Base-by-base conservation (phyloP, 2,329 filamentous ascomycete species). In the Pseudocercospora macadamiae region DNA sequence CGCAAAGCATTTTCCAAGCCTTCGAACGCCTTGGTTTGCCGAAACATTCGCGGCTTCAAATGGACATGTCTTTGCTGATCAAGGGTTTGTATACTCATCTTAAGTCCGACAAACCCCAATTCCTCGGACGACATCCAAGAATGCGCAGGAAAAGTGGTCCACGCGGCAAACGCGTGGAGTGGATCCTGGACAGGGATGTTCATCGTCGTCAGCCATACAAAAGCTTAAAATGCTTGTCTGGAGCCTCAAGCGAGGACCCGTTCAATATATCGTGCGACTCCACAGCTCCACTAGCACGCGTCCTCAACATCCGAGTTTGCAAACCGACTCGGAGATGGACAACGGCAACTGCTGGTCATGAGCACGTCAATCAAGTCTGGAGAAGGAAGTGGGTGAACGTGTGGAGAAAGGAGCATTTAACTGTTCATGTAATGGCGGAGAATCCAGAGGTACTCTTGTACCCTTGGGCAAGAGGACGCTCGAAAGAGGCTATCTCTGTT, bases 171-270 rank as follows among this genome's bases (percentile, higher is more conserved):
- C 19, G 12, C 39, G 19, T 19, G 16, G 16, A 44, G 39, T 44
- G 39, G 19, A 44, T 10, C 21, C 39, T 19, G 3, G 21, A 12
- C 39, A 45, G 23, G 39, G 39, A 21, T 45, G 8, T 21, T 21
- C 28, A 14, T 21, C 14, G 21, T 45, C 39, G 39, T n/a, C 21
- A 25, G 19, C 39, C 39, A 45, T 19, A 45, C 39, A 45, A 25
- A 57, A 57, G 54, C 54, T 57, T 57, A 39, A 34, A 39, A 52
- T 57, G 45, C 45, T 51, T 44, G 39, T 44, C 39, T 19, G 21
- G 12, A 23, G 39, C 39, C 39, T 44, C 39, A 25, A 44, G 39
- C 39, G 39, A 23, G 39, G 39, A 7, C 39, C 39, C 39, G 39
- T 23, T 14, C 19, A 44, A 44, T 44, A 37, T 37, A 44, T 44